Evolutionary conservation across 257 asterid genomes (phyloP).

Genomic region (Striga asiatica): DNA sequence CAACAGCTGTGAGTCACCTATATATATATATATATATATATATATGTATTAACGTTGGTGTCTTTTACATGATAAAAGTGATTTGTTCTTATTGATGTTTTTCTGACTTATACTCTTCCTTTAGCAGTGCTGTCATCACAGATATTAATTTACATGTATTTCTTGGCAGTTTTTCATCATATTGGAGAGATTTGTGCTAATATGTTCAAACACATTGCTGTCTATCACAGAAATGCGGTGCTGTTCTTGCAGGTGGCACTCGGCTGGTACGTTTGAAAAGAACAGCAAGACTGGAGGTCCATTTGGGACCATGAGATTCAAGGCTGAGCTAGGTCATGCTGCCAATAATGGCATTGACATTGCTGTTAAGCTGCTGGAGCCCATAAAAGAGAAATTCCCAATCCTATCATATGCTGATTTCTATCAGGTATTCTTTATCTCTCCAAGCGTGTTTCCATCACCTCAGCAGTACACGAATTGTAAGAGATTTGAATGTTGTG

Average conservation of each 20-base stretch:
- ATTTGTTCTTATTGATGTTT: no score
- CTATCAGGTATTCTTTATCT: slow-evolving; percentile 44
- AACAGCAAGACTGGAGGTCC: slow-evolving; percentile 82
- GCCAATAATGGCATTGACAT: slow-evolving; percentile 82
- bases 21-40: no score
- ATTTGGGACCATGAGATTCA: slow-evolving; percentile 79
- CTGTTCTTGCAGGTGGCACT: slow-evolving; percentile 66
- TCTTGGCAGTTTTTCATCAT: no score
- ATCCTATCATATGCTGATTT: slow-evolving; percentile 63
- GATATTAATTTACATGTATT: no score
- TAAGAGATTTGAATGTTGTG: neutral
- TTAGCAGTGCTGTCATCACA: no score
- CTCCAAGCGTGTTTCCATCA: neutral
- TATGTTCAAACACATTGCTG: no score
- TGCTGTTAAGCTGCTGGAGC: slow-evolving; percentile 66
- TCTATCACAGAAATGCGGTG: neutral
- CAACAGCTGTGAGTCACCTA: no score
- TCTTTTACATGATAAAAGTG: no score
- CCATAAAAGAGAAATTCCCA: slow-evolving; percentile 77
- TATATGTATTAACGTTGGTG: no score
- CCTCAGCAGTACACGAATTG: no score
- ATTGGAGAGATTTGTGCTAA: no score
- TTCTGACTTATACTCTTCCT: no score
- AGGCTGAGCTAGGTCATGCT: slow-evolving; percentile 50
- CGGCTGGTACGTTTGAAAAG: slow-evolving; percentile 87